Base-by-base conservation (phyloP, 2,329 filamentous ascomycete genomes). In the Colletotrichum paranaense region DNA sequence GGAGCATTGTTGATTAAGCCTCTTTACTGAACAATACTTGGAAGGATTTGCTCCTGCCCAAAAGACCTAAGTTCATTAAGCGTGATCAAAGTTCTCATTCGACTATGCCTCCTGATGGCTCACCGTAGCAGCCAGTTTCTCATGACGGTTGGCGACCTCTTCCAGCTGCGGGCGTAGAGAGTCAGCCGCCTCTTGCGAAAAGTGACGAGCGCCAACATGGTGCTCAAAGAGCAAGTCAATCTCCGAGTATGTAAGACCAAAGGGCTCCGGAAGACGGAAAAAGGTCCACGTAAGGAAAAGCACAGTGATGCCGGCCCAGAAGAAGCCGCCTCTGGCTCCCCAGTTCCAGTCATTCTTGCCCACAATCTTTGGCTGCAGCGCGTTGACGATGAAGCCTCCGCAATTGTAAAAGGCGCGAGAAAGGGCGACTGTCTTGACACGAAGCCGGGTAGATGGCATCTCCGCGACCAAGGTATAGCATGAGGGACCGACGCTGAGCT, bases 391-490 rank as follows among this genome's bases (percentile, higher is more conserved):
- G 63, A 86, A 82, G 75, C 85, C 84, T 11, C 80, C 82, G 5
- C 83, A 71, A 67, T 85, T 84, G 74, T 85, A 85, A 9, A 78
- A 79, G 9, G 78, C 84, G 63, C 86, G 80, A 1, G 84, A 84
- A 22, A 87, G 78, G 16, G 86, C 85, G n/a, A 87, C 83, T 0
- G 85, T 84, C 79, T 86, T 85, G 67, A 84, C 84, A 60, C 85
- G 82, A 32, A 87, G 81, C 24, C 85, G 85, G 11, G 84, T 86
- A 0, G 84, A 86, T 1, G 82, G 81, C 7, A 87, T 77, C 77
- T 87, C 86, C 1, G 86, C 53, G 75, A 84, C 81, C 42, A 86
- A 83, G n/a, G 84, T 85, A 78, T 86, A 86, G 74, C 85, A 78
- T 16, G 86, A 82, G 4, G 81, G 81, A 0, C 81, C 81, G 11